A percentile compares a stretch with the other conserved stretches of the same genome.
phyloP scores from a whole-genome alignment of 371 early-diverging fungal species.

The Apophysomyces ossiformis region DNA sequence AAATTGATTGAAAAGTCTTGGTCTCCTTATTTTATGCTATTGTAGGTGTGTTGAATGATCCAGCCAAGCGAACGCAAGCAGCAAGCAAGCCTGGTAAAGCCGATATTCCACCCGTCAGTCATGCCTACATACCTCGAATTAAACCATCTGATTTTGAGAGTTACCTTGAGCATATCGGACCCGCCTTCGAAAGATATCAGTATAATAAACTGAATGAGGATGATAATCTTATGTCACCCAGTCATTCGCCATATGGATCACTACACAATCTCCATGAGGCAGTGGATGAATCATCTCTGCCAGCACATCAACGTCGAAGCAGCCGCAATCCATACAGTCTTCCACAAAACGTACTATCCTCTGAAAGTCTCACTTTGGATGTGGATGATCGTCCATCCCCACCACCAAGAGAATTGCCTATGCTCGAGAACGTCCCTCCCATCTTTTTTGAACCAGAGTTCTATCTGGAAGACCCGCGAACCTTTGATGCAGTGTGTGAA shows the following conservation, averaged over 20 bases:
- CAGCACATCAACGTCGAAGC: constrained; percentile 31
- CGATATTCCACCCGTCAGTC: constrained; percentile 74
- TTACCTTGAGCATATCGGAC: constrained; percentile 65
- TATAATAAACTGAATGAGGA: constrained; percentile 47
- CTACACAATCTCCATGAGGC: constrained; percentile 20
- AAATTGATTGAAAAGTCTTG: background rate
- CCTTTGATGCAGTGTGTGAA: constrained; percentile 85
- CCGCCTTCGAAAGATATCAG: constrained; percentile 67
- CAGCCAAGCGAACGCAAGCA: constrained; percentile 52
- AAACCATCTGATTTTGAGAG: constrained; percentile 67
- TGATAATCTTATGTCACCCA: constrained; percentile 13
- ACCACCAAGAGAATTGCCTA: constrained; percentile 57
- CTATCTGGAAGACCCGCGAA: constrained; percentile 84
- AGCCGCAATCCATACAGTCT: constrained; percentile 68
- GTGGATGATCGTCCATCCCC: constrained; percentile 29
- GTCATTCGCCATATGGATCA: constrained; percentile 29
- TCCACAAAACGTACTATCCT: constrained; percentile 41
- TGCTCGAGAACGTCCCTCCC: constrained; percentile 80
- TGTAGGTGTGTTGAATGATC: constrained; percentile 65
- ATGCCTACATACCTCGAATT: constrained; percentile 66
- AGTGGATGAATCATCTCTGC: constrained; percentile 14
- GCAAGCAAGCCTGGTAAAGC: constrained; percentile 52
- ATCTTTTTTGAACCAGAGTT: constrained; percentile 88
- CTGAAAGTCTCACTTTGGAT: constrained; percentile 50
- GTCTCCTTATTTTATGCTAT: background rate